Conservation (phyloP, 768 basidiomycete genomes). For the Termitomyces sp. region DNA sequence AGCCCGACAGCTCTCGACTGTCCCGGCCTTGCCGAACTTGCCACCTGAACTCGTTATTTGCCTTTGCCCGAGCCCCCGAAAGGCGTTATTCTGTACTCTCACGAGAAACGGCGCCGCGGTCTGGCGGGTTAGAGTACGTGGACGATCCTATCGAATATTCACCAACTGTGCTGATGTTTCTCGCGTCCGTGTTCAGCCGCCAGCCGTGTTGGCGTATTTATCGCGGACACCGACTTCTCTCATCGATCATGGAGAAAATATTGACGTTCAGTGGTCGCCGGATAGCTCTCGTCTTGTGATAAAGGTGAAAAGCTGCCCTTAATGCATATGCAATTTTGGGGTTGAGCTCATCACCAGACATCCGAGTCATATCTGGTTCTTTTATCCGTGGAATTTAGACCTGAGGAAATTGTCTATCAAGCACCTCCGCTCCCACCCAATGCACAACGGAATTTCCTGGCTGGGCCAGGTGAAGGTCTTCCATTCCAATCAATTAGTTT, state of each 20-base stretch:
- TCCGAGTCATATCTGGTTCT: conserved; percentile 77
- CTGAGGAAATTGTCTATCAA: conserved; percentile 53
- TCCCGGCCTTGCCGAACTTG: conserved; percentile 64
- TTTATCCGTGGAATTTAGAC: conserved; percentile 57
- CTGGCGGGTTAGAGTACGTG: conserved; percentile 73
- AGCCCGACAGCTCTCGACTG: conserved; percentile 66
- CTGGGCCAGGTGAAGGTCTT: conserved; percentile 78
- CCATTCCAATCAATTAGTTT: conserved; percentile 65
- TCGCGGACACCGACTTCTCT: conserved; percentile 76
- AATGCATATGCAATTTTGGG: background rate
- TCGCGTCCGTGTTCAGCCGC: conserved; percentile 45
- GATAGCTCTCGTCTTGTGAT: conserved; percentile 79
- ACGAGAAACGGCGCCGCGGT: conserved; percentile 69
- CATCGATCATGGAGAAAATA: conserved; percentile 80
- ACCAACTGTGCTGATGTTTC: background rate
- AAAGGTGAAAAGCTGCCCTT: conserved; percentile 46
- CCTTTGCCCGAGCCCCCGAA: conserved; percentile 64
- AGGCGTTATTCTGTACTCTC: conserved; percentile 73
- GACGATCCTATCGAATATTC: conserved; percentile 21
- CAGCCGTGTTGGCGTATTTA: conserved; percentile 66
- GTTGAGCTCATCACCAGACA: conserved; percentile 51
- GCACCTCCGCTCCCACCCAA: conserved; percentile 47
- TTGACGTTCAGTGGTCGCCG: conserved; percentile 74
- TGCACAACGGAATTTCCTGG: conserved; percentile 65
- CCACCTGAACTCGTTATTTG: conserved; percentile 55